A percentile compares a stretch with the other conserved stretches of the same genome.
Evolutionary conservation across 2,329 filamentous ascomycete genomes (phyloP).

Genomic region (Colletotrichum brevisporum): DNA sequence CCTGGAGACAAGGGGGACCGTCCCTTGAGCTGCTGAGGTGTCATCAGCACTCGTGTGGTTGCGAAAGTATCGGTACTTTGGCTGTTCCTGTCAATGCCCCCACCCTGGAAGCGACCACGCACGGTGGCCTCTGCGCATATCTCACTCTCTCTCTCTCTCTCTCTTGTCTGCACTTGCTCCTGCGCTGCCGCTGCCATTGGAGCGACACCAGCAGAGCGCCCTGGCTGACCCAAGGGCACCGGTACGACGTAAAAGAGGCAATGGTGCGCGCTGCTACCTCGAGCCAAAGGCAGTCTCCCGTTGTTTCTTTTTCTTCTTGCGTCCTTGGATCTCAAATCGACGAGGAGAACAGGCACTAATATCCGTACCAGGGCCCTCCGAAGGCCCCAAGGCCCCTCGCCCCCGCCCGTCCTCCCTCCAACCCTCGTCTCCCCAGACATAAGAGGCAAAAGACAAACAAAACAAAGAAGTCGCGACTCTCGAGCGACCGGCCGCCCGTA

Average conservation of each 20-base stretch:
- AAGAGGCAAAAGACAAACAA: slow-evolving; percentile 31
- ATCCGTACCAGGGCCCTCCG: neutral
- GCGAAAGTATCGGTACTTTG: slow-evolving; percentile 38
- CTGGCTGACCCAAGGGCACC: slow-evolving; percentile 18
- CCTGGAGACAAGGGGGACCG: slow-evolving; percentile 23
- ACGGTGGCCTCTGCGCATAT: slow-evolving; percentile 21
- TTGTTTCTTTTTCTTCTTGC: slow-evolving; percentile 4
- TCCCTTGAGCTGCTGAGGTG: slow-evolving; percentile 29
- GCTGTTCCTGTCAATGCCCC: slow-evolving; percentile 16
- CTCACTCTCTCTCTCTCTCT: neutral
- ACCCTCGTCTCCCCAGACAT: neutral
- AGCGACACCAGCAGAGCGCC: slow-evolving; percentile 21
- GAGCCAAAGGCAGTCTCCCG: neutral
- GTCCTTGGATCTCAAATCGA: slow-evolving; percentile 14
- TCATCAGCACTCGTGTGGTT: slow-evolving; percentile 26
- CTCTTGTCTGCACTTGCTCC: neutral
- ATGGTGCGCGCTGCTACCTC: neutral
- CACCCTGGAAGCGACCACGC: slow-evolving; percentile 20
- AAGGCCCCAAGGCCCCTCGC: neutral
- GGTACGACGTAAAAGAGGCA: slow-evolving; percentile 14
- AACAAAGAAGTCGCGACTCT: slow-evolving; percentile 28
- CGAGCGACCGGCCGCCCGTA: slow-evolving; percentile 3
- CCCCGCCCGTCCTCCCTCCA: slow-evolving; percentile 24
- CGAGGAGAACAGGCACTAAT: slow-evolving; percentile 8
- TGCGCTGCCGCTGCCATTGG: slow-evolving; percentile 19